These are phyloP conservation scores for Adansonia gregorii DNA, from an alignment of 441 rosid genomes.

Conservation along the genomic window DNA sequence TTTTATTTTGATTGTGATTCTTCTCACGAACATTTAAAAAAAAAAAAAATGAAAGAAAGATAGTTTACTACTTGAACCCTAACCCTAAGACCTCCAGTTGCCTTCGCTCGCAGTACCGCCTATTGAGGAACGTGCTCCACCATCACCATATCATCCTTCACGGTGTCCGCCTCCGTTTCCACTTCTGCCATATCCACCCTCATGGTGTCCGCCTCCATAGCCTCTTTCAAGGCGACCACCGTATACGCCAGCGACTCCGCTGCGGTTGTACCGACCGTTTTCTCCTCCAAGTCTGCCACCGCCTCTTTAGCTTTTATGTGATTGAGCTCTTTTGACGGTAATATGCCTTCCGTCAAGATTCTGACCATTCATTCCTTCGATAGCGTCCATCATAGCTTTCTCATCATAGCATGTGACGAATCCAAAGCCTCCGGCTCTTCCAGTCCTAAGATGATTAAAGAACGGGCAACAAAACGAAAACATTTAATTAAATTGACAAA, in stretches of 20 bases:
- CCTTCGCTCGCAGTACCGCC: slow-evolving; percentile 62
- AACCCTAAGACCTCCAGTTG: slow-evolving; percentile 51
- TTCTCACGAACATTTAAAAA: no score
- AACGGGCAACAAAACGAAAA: slow-evolving; percentile 38
- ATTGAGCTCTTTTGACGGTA: slow-evolving; percentile 79
- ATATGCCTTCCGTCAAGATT: slow-evolving; percentile 75
- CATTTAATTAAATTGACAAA: no score
- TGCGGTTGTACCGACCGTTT: slow-evolving; percentile 39
- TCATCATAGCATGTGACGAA: slow-evolving; percentile 75
- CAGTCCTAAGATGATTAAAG: slow-evolving; percentile 76
- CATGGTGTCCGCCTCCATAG: slow-evolving; percentile 25
- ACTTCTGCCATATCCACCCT: slow-evolving; percentile 39
- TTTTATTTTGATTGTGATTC: no score
- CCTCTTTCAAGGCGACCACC: slow-evolving; percentile 37
- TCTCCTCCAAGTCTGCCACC: slow-evolving; percentile 48
- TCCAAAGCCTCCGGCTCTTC: slow-evolving; percentile 77
- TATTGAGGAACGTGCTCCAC: slow-evolving; percentile 48
- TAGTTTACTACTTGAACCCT: background rate
- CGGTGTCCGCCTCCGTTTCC: slow-evolving; percentile 36
- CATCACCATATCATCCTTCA: slow-evolving; percentile 34
- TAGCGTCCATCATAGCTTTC: slow-evolving; percentile 73
- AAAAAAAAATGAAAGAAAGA: no score
- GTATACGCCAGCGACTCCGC: slow-evolving; percentile 41
- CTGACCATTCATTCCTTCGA: slow-evolving; percentile 74
- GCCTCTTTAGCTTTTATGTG: slow-evolving; percentile 46